Percentiles rank a stretch among this genome's conserved stretches.
phyloP scores from a whole-genome alignment of 176 grass and related monocot genomes.

The Urochloa ruziziensis region DNA sequence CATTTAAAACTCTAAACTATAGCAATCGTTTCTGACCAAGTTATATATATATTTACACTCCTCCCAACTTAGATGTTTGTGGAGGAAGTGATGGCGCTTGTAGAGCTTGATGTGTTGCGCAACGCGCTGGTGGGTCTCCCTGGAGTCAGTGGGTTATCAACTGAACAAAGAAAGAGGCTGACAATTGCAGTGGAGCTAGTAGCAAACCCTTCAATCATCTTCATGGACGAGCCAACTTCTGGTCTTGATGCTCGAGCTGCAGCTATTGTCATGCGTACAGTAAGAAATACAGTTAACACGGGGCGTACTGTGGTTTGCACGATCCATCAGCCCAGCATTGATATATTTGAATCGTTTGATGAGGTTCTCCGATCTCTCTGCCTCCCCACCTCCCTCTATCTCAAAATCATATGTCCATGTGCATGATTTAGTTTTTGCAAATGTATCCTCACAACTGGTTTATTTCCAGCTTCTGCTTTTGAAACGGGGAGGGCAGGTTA shows the following conservation, averaged over 20 bases:
- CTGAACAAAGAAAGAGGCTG: conserved; percentile 84
- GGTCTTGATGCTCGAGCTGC: conserved; percentile 92
- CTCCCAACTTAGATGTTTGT: conserved; percentile 65
- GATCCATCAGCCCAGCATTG: conserved; percentile 96
- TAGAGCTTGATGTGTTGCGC: conserved; percentile 75
- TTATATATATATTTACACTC: background rate
- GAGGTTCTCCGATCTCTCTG: conserved; percentile 49
- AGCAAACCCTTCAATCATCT: conserved; percentile 90
- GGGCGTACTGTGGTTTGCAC: conserved; percentile 95
- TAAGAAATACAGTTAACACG: conserved; percentile 94
- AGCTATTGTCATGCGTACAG: conserved; percentile 90
- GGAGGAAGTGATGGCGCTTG: conserved; percentile 87
- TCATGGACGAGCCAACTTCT: conserved; percentile 98
- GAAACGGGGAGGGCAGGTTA: conserved; percentile 85
- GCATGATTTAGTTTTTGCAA: background rate
- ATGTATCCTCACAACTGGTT: background rate
- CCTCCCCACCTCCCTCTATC: background rate
- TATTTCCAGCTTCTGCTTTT: conserved; percentile 73
- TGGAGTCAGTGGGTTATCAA: conserved; percentile 73
- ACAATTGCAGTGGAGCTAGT: conserved; percentile 90
- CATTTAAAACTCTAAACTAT: background rate
- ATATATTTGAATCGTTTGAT: conserved; percentile 97
- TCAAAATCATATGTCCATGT: background rate
- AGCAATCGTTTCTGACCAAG: background rate
- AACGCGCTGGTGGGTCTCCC: conserved; percentile 85